These are phyloP conservation scores for Skeletonema grethae DNA, from an alignment of 108 stramenopile genomes.

Conservation along the genomic window DNA sequence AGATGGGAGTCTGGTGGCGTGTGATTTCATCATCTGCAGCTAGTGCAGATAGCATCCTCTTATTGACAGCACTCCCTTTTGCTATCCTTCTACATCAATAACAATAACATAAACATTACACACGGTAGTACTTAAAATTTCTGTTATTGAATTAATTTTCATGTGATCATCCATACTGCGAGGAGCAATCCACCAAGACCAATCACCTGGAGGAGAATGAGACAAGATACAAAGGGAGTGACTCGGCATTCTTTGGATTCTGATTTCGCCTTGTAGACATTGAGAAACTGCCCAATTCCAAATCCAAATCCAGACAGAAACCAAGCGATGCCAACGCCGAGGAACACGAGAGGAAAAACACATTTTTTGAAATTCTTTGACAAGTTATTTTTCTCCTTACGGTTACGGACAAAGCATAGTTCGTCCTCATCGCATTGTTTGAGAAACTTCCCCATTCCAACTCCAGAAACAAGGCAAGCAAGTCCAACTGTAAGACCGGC, in stretches of 20 bases:
- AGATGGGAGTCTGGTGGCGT: not conserved
- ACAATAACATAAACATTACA: no score
- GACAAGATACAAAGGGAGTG: no score
- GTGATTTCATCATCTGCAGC: not conserved
- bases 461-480: conserved; percentile 56
- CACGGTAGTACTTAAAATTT: no score
- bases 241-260: no score
- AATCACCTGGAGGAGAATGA: no score
- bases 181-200: no score
- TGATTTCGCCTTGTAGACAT: not conserved
- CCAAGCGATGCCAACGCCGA: conserved; percentile 65
- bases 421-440: conserved; percentile 27
- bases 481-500: conserved; percentile 62
- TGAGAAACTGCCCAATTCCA: conserved; percentile 53
- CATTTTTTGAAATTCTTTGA: conserved; percentile 17
- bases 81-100: not conserved
- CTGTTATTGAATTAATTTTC: no score
- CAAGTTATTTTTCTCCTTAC: conserved; percentile 13
- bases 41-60: not conserved
- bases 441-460: conserved; percentile 54
- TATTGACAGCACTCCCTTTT: not conserved
- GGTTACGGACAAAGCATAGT: conserved; percentile 16
- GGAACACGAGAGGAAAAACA: conserved; percentile 37
- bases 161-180: no score
- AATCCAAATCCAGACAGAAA: conserved; percentile 42